Base-by-base conservation (phyloP, 73 alveolate genomes). In the Uronychia binucleata region DNA sequence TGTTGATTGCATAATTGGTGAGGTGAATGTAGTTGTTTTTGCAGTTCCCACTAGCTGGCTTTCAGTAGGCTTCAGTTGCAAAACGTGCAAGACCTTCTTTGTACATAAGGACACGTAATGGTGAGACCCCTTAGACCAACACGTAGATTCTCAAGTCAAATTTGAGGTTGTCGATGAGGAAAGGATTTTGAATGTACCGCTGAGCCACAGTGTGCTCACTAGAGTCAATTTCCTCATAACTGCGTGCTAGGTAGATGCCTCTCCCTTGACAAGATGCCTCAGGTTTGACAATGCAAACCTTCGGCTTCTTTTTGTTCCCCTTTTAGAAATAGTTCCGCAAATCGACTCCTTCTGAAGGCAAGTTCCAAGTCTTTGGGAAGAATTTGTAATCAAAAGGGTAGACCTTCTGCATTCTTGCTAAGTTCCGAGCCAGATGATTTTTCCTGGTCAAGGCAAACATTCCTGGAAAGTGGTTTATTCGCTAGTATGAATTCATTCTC, bases 81-180 rank as follows among this genome's bases (percentile, higher is more conserved):
- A 95, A 95, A 59, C 98, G 85, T 5, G 88, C 97, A 80, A 95
- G 60, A 31, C 98, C 98, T 83, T 95, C 96, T 57, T 91, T 81
- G 83, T 91, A 93, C 75, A 95, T 74, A 79, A 89, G 93, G 14
- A 95, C 86, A 80, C 85, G 93, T 34, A 95, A 80, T 33, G 99
- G 99, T 33, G 94, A 93, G 82, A 90, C 90, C 58, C 95, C 81
- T 0, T 94, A 88, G 75, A 95, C 91, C 78, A 95, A 90, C 31
- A 91, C 98, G 86, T 95, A 95, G 34, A 95, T 79, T 78, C 99
- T 79, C 57, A 95, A 85, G 86, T 95, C 99, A 91, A 91, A 95
- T 88, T 95, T 95, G 58, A 88, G 88, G 74, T 88, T 87, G 59
- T 95, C 95, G 25, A 95, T 79, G 60, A 92, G 79, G 82, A 88